phyloP scores from a whole-genome alignment of 768 basidiomycete species.

The Neoboletus magnificus region DNA sequence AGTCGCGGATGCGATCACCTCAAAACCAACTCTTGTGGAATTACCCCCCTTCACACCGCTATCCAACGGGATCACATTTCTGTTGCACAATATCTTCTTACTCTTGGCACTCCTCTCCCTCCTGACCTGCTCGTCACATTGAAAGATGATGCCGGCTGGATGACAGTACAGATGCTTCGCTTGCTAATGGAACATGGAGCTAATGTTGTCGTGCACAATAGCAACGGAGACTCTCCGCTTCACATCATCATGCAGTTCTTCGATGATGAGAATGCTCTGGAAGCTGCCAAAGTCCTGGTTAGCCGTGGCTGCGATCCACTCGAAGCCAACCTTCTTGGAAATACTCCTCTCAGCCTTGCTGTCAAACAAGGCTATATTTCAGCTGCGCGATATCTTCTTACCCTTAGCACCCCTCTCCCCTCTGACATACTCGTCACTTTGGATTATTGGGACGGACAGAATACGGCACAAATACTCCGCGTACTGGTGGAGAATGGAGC shows the following conservation, averaged over 20 bases:
- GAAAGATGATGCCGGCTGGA: no score
- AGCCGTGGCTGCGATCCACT: background rate
- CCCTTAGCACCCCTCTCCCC: background rate
- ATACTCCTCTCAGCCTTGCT: background rate
- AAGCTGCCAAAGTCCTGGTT: background rate
- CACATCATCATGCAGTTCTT: background rate
- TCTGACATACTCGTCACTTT: no score
- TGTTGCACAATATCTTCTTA: background rate
- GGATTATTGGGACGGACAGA: no score
- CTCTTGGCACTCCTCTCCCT: background rate
- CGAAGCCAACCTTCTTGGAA: background rate
- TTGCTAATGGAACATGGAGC: background rate
- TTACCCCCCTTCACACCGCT: background rate
- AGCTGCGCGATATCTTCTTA: background rate
- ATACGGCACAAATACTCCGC: background rate
- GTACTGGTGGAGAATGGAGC: no score
- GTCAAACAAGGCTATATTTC: background rate
- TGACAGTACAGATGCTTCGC: no score
- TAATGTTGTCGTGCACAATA: background rate
- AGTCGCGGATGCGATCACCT: background rate
- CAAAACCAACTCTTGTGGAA: background rate
- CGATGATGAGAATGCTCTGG: background rate
- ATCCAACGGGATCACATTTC: background rate
- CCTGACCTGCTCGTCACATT: background rate
- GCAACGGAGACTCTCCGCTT: background rate